A percentile compares a stretch with the other conserved stretches of the same genome.
Evolutionary conservation across 2,329 filamentous ascomycete species (phyloP).

Genomic region (Mycosphaerella sp.): DNA sequence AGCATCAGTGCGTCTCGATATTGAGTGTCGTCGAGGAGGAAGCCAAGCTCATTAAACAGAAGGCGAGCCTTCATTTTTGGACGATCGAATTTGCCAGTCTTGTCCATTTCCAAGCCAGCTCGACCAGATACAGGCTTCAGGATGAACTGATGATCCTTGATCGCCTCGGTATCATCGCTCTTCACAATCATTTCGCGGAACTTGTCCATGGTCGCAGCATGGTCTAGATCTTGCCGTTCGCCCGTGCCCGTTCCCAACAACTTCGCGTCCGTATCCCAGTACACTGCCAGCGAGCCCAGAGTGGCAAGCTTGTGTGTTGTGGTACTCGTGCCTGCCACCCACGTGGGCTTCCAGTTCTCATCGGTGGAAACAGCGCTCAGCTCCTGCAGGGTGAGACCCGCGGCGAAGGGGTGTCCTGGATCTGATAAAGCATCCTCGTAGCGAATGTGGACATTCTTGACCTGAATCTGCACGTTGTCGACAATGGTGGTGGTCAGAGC

Average conservation of each 20-base stretch:
- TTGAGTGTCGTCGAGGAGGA: conserved; percentile 95
- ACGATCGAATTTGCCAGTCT: conserved; percentile 70
- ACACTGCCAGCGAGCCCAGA: conserved; percentile 81
- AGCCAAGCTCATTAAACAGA: conserved; percentile 93
- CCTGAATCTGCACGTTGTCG: conserved; percentile 93
- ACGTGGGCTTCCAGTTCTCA: conserved; percentile 88
- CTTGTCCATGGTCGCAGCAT: conserved; percentile 68
- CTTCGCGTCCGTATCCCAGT: conserved; percentile 94
- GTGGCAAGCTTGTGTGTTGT: conserved; percentile 92
- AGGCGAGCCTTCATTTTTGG: conserved; percentile 87
- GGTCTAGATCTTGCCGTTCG: conserved; percentile 58
- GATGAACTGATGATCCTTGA: conserved; percentile 77
- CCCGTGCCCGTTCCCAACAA: conserved; percentile 79
- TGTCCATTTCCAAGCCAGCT: conserved; percentile 91
- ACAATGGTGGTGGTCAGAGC: conserved; percentile 94
- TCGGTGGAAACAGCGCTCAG: conserved; percentile 97
- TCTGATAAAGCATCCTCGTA: conserved; percentile 97
- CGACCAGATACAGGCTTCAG: conserved; percentile 92
- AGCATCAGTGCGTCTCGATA: conserved; percentile 98
- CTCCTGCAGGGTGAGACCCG: conserved; percentile 87
- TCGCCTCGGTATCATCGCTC: conserved; percentile 50
- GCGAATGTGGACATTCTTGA: conserved; percentile 97
- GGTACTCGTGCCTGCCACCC: conserved; percentile 77
- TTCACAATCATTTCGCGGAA: conserved; percentile 77
- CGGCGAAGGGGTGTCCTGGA: conserved; percentile 88